A percentile compares a stretch with the other conserved stretches of the same genome.
Conservation (phyloP, 1,284 basidiomycete genomes). For the Golubevia pallescens region DNA sequence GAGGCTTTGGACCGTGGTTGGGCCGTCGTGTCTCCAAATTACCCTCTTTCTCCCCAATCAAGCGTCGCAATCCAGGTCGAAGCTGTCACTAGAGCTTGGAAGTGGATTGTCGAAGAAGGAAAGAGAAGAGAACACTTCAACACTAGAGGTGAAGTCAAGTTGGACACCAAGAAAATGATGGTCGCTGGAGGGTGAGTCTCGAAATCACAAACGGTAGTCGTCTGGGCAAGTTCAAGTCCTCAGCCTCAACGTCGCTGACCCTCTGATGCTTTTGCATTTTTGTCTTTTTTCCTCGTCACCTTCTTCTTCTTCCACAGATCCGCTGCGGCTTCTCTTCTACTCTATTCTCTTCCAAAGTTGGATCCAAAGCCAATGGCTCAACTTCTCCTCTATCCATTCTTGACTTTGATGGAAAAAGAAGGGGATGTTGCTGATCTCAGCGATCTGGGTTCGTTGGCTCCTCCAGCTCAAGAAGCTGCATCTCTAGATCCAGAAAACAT, state of each 20-base stretch:
- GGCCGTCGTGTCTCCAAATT: not conserved
- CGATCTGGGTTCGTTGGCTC: not conserved
- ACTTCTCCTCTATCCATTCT: not conserved
- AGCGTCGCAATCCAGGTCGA: not conserved
- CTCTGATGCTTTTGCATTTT: too few relatives aligned
- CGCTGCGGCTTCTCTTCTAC: not conserved
- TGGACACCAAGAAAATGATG: not conserved
- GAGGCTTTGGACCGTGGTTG: not conserved
- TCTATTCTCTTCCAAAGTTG: not conserved
- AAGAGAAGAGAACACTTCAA: not conserved
- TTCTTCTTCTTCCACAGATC: not conserved
- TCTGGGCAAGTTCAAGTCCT: too few relatives aligned
- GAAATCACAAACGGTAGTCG: too few relatives aligned
- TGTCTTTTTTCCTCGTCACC: not conserved
- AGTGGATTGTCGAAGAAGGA: not conserved
- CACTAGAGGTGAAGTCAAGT: not conserved
- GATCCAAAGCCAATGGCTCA: not conserved
- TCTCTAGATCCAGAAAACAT: not conserved
- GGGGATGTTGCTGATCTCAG: not conserved
- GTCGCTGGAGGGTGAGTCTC: not conserved
- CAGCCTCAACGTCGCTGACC: too few relatives aligned
- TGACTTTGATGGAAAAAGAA: not conserved
- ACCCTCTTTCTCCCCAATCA: not conserved
- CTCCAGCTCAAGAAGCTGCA: not conserved
- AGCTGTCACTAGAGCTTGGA: not conserved